Base-by-base conservation (phyloP, 2,329 filamentous ascomycete species). In the Mycosphaerelloides madeirae region DNA sequence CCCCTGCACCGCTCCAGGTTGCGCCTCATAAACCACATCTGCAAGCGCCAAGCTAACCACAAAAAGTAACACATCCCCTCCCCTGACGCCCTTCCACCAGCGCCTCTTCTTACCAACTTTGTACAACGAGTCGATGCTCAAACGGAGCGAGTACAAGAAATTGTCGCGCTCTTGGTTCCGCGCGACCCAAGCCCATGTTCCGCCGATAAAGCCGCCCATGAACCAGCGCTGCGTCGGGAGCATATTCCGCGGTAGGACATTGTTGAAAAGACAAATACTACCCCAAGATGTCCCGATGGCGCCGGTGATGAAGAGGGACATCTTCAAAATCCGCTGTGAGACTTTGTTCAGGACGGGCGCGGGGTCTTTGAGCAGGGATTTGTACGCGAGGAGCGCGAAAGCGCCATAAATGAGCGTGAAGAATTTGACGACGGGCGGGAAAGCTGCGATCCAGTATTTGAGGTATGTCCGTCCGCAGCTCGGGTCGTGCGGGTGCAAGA, bases 31-130 rank as follows among this genome's bases (percentile, higher is more conserved):
- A 1, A 93, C 80, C 7, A 79, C 78, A 44, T 89, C 87, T 14
- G 90, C 80, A 14, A 90, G 67, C 57, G 87, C 86, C 68, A 95
- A 73, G 37, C 87, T 85, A 14, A 81, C 66, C 13, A 91, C 84
- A 60, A 97, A 90, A 3, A 97, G 71, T 70, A 84, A 79, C 4
- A 96, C 80, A 66, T 97, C 91, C 0, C 89, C 89, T 29, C 87
- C 85, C 58, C 77, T 80, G 63, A 93, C 76, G 9, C 87, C 87
- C 53, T 78, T 81, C 88, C 91, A 95, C 81, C 88, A 88, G 1
- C 87, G 79, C 28, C 84, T 75, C 80, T 97, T 97, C 43, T 85
- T 80, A n/a, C 90, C 89, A 0, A 95, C 87, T 72, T 95, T 95
- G 87, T 89, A 97, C 35, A 89, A 67, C 29, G 81, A 87, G 63